phyloP scores from a whole-genome alignment of 2,329 filamentous ascomycete genomes.

The Dothistroma pini region DNA sequence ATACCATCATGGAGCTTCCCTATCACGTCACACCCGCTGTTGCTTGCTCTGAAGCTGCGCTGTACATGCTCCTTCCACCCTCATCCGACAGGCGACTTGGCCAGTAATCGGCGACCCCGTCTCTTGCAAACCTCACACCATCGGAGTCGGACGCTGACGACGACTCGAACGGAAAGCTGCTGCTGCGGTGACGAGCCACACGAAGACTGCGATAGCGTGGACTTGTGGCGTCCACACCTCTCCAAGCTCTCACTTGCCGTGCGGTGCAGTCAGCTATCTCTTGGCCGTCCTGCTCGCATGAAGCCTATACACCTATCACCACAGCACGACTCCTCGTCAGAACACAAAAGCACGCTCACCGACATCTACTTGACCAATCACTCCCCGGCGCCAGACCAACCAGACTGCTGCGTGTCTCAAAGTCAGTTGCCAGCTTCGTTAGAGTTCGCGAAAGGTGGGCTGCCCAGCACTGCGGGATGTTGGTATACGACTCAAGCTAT shows the following conservation, averaged over 20 bases:
- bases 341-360: background rate
- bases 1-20: background rate
- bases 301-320: background rate
- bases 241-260: background rate
- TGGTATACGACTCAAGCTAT: background rate
- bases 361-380: background rate
- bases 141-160: background rate
- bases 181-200: background rate
- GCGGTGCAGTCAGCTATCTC: background rate
- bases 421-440: background rate
- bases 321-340: background rate
- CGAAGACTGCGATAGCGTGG: background rate
- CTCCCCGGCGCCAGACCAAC: background rate
- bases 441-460: background rate
- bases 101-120: too few relatives aligned
- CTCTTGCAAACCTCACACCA: too few relatives aligned
- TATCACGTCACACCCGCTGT: background rate
- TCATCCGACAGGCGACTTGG: too few relatives aligned
- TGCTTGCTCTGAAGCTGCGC: background rate
- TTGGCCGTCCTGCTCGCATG: too few relatives aligned
- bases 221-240: background rate
- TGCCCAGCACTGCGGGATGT: background rate
- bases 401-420: background rate
- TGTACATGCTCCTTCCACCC: too few relatives aligned
- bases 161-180: background rate